Conservation (phyloP, 2,329 filamentous ascomycete species). For the Pezicula rhizophila region DNA sequence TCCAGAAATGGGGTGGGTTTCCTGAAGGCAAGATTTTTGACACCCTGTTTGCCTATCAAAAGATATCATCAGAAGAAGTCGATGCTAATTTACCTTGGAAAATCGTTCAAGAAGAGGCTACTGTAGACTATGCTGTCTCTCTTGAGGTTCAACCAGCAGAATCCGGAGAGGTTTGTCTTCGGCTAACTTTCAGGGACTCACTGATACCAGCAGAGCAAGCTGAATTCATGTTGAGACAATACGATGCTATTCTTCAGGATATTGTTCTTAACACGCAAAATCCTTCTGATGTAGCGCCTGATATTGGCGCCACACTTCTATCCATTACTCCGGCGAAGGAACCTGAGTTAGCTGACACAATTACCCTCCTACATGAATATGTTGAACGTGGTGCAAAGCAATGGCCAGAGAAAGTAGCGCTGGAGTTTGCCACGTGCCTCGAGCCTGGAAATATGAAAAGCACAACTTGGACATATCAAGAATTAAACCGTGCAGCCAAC, state of each 20-base stretch:
- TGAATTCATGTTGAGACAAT: conserved; percentile 59
- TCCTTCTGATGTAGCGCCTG: conserved; percentile 17
- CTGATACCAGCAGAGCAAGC: conserved; percentile 66
- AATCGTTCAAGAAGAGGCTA: conserved; percentile 58
- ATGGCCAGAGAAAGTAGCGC: conserved; percentile 55
- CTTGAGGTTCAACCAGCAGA: conserved; percentile 64
- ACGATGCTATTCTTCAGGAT: conserved; percentile 59
- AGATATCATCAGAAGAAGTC: conserved; percentile 30
- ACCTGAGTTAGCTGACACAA: conserved; percentile 46
- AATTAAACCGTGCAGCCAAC: conserved; percentile 68
- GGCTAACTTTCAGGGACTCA: conserved; percentile 59
- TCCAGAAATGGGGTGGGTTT: conserved; percentile 67
- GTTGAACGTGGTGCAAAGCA: conserved; percentile 57
- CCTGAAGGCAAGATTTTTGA: conserved; percentile 69
- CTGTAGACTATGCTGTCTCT: conserved; percentile 73
- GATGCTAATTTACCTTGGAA: conserved; percentile 44
- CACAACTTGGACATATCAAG: conserved; percentile 64
- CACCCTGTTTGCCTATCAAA: conserved; percentile 80
- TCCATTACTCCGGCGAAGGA: conserved; percentile 61
- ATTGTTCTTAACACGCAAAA: conserved; percentile 45
- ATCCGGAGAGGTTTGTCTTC: conserved; percentile 47
- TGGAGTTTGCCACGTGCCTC: conserved; percentile 67
- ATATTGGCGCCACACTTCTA: conserved; percentile 38
- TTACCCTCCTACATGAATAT: conserved; percentile 67
- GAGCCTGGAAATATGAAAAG: conserved; percentile 38